phyloP scores from a whole-genome alignment of 768 basidiomycete species.

The Kwoniella mangroviensis region DNA sequence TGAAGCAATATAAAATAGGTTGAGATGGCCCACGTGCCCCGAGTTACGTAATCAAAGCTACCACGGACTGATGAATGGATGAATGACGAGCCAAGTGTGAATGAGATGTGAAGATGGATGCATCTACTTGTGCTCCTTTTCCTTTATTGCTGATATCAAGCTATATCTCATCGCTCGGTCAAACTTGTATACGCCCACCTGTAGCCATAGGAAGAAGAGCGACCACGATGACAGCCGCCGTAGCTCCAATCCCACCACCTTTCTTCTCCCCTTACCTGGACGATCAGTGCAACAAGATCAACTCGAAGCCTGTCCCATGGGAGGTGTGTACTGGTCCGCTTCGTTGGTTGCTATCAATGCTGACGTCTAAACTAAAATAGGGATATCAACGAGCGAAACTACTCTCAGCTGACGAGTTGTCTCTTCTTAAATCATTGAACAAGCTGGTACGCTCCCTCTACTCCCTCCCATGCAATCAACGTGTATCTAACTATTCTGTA shows the following conservation, averaged over 20 bases:
- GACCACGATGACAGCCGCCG: constrained; percentile 33
- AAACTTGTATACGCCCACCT: not conserved
- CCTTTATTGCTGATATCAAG: too few species aligned
- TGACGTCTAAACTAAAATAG: constrained; percentile 59
- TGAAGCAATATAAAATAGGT: not conserved
- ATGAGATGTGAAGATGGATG: too few species aligned
- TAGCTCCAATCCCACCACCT: constrained; percentile 54
- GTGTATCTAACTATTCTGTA: not conserved
- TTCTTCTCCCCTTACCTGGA: constrained; percentile 70
- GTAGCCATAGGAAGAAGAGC: not conserved
- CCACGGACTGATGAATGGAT: not conserved
- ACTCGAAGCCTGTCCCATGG: constrained; percentile 92
- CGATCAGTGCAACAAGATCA: constrained; percentile 83
- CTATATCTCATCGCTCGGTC: too few species aligned
- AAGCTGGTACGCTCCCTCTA: constrained; percentile 62
- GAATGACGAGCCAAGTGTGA: constrained; percentile 12
- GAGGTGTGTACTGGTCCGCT: constrained; percentile 67
- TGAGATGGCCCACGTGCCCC: not conserved
- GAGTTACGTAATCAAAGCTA: not conserved
- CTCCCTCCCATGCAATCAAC: not conserved
- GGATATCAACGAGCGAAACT: constrained; percentile 93
- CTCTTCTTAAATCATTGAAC: constrained; percentile 87
- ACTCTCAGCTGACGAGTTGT: constrained; percentile 82
- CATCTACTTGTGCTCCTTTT: too few species aligned
- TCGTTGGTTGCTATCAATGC: not conserved